Evolutionary conservation across 768 basidiomycete species (phyloP), one percentile per base, ranked within the genome.

Genomic region (Gelatoporia subvermispora): DNA sequence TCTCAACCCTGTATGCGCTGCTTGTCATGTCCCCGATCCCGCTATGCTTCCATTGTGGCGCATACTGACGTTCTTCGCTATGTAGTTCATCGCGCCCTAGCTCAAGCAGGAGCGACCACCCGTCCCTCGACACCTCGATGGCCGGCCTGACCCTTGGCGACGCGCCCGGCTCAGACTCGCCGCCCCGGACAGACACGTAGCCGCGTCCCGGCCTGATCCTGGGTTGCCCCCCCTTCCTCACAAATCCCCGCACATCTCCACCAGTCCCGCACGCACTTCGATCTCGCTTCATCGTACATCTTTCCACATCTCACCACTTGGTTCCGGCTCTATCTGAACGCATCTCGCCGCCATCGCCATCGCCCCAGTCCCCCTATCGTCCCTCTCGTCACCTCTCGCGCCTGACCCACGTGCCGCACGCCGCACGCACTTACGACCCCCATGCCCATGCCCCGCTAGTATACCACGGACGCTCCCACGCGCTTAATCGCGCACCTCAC

Each of bases 31-130:
- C 11, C 24, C 28, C 37, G 17, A 38, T 44, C 22, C 8, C 11
- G 24, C 22, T 16, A 24, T 40, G 53, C 34, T 36, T 5, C 18
- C 35, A 28, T 41, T 9, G 9, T 47, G 41, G 17, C 35, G 35
- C 34, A 49, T 21, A 24, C 38, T 34, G 28, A 4, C 21, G 20
- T 24, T 4, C 40, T 23, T 39, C 11, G 8, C 13, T 34, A 35
- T 22, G 37, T 25, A 60, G 60, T 7, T 44, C 53, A 21, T 66
- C 65, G 35, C 59, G 65, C 44, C 65, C 64, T 38, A 51, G 65
- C 49, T 66, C 65, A 20, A 67, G 67, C 43, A 56, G 63, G 31
- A 60, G 62, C 51, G 60, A 65, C 43, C 50, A 42, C 13, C 41
- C 48, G 1, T 59, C 56, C 25, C 51, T 62, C 40, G 62, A 63